phyloP scores from a whole-genome alignment of 2,329 filamentous ascomycete genomes.

The Aspergillus oerlinghausenensis region DNA sequence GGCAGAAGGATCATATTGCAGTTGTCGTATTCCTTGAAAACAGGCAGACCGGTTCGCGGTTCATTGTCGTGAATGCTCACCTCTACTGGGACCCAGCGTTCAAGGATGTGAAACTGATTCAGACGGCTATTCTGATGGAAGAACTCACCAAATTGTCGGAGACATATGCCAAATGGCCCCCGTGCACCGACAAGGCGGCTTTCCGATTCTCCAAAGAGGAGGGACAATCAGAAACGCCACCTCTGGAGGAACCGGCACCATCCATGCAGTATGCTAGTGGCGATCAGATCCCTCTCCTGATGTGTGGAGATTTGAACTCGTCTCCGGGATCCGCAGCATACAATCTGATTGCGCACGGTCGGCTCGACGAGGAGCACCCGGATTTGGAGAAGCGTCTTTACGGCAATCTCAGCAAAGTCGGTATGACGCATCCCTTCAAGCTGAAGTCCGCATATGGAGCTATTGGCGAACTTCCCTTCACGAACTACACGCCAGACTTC shows the following conservation, averaged over 20 bases:
- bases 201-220: constrained; percentile 50
- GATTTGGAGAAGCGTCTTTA: constrained; percentile 81
- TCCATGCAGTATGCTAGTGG: constrained; percentile 83
- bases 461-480: constrained; percentile 83
- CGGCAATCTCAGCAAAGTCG: constrained; percentile 85
- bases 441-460: constrained; percentile 84
- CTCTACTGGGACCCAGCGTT: constrained; percentile 89
- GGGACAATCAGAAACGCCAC: constrained; percentile 40
- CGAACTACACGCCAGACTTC: constrained; percentile 95
- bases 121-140: constrained; percentile 93
- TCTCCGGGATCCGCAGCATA: constrained; percentile 82
- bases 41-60: constrained; percentile 76
- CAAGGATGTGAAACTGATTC: constrained; percentile 92
- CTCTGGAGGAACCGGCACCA: constrained; percentile 61
- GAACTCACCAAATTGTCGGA: constrained; percentile 81
- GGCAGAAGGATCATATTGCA: constrained; percentile 97
- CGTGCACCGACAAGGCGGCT: constrained; percentile 71
- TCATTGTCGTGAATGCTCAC: constrained; percentile 92
- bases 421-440: constrained; percentile 91
- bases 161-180: constrained; percentile 72
- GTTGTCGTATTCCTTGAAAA: constrained; percentile 92
- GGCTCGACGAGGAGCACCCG: constrained; percentile 69
- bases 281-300: constrained; percentile 81
- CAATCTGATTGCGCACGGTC: constrained; percentile 78
- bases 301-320: constrained; percentile 97